These are phyloP conservation scores for Podila epicladia DNA, from an alignment of 192 early-diverging fungal species.

Conservation along the genomic window DNA sequence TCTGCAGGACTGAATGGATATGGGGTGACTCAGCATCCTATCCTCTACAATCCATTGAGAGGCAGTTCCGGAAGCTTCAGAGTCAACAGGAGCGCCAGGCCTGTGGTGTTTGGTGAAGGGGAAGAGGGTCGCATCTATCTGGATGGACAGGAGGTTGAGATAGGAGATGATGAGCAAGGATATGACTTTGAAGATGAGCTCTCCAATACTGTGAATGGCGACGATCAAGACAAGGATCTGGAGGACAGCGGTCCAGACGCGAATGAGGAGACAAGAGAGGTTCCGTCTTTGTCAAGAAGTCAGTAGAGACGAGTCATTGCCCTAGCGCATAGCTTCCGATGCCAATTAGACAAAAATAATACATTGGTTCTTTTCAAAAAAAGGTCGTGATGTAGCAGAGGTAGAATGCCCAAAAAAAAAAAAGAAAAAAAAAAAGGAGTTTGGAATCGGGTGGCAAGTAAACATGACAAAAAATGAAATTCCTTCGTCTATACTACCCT, in stretches of 20 bases:
- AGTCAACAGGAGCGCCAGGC: constrained; percentile 20
- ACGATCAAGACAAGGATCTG: background rate
- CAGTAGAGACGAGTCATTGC: too few species aligned
- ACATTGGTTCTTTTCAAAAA: too few species aligned
- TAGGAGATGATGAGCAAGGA: background rate
- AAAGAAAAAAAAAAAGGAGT: too few species aligned
- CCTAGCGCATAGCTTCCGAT: too few species aligned
- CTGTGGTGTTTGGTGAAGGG: constrained; percentile 28
- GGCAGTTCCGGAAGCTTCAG: constrained; percentile 46
- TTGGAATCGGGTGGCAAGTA: too few species aligned
- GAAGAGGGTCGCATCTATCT: constrained; percentile 33
- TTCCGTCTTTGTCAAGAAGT: too few species aligned
- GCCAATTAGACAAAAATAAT: too few species aligned
- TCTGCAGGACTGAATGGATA: background rate
- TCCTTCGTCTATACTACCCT: too few species aligned
- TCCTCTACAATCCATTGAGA: constrained; percentile 41
- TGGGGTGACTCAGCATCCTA: constrained; percentile 28
- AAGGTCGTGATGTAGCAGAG: too few species aligned
- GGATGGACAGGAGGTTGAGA: constrained; percentile 18
- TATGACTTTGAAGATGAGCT: background rate
- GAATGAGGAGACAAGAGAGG: too few species aligned
- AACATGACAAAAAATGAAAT: too few species aligned
- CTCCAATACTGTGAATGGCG: background rate
- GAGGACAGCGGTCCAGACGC: background rate
- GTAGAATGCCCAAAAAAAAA: too few species aligned